These are phyloP conservation scores for Chrysophaeum taylorii DNA, from an alignment of 352 stramenopile species.

Conservation along the genomic window DNA sequence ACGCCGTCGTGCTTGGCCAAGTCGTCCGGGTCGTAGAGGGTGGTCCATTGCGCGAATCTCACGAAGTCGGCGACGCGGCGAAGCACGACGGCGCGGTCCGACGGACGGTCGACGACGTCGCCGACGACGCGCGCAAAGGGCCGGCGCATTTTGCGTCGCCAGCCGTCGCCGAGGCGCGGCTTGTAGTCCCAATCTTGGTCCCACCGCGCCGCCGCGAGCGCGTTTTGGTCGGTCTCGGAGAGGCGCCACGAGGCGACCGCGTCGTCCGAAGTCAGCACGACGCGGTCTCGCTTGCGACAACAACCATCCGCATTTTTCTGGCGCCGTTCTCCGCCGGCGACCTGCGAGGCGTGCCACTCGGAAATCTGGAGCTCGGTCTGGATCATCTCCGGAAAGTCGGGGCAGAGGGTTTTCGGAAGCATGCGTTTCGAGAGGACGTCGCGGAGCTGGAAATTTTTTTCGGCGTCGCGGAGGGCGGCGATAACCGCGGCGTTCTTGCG, in stretches of 20 bases:
- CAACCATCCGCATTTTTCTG: too few species aligned
- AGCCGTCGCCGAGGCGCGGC: not conserved
- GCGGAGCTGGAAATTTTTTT: not conserved
- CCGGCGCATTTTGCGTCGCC: not conserved
- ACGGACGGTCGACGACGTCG: too few species aligned
- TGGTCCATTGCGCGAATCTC: not conserved
- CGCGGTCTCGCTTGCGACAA: not conserved
- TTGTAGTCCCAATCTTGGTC: not conserved
- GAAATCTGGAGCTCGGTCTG: not conserved
- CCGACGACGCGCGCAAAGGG: not conserved
- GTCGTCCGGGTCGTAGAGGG: not conserved
- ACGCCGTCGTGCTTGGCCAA: not conserved
- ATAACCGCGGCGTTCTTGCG: not conserved
- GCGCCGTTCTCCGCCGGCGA: too few species aligned
- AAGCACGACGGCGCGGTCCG: too few species aligned
- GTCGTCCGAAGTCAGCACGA: not conserved
- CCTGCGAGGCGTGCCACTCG: not conserved
- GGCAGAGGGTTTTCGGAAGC: not conserved
- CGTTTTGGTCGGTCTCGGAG: not conserved
- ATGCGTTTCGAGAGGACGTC: not conserved
- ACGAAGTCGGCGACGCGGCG: slow-evolving; percentile 13
- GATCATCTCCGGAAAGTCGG: not conserved
- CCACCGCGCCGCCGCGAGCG: not conserved
- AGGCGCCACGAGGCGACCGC: not conserved
- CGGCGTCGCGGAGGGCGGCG: not conserved